Evolutionary conservation across 768 basidiomycete species (phyloP), one percentile per base, ranked within the genome.

Genomic region (Auriscalpium vulgare): DNA sequence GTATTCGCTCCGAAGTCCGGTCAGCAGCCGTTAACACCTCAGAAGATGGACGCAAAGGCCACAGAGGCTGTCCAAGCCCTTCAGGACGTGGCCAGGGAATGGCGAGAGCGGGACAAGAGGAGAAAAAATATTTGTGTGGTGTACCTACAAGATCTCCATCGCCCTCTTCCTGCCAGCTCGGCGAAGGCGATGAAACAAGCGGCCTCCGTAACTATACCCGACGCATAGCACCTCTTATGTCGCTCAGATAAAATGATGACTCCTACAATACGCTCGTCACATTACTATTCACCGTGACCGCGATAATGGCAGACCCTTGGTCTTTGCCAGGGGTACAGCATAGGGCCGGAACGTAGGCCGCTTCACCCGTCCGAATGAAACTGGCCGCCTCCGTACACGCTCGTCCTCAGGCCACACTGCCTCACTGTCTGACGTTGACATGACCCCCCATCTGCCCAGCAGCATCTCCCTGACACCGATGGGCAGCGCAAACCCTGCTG

Each of bases 1-100:
- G 55, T 65, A 9, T 56, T 74, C 19, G 59, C 60, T n/a, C 58
- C 62, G 37, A 71, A 69, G 59, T 60, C 60, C 50, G 53, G 60
- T 4, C 57, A 61, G 55, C 64, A 53, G 52, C 55, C 37, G 17
- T 38, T 36, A 19, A 40, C 38, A 4, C 47, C 37, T 10, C 10
- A 23, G 51, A 51, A 52, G 14, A 55, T 67, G 7, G 49, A 55
- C 1, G 49, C 60, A 23, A 56, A 68, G 8, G 59, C 60, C 10
- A 43, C 43, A 7, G 49, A 54, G 13, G 55, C 51, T 19, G 52
- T 65, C 17, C 52, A 60, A 23, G 50, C 47, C 37, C 54, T 72
- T 34, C 54, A 52, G 23, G 71, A 67, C 49, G 46, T 63, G 8
- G 68, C 54, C 23, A 59, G 51, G 52, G 65, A 66, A 50, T 60